These are phyloP conservation scores for Lumnitzera littorea DNA, from an alignment of 345 rosid species.

Conservation along the genomic window DNA sequence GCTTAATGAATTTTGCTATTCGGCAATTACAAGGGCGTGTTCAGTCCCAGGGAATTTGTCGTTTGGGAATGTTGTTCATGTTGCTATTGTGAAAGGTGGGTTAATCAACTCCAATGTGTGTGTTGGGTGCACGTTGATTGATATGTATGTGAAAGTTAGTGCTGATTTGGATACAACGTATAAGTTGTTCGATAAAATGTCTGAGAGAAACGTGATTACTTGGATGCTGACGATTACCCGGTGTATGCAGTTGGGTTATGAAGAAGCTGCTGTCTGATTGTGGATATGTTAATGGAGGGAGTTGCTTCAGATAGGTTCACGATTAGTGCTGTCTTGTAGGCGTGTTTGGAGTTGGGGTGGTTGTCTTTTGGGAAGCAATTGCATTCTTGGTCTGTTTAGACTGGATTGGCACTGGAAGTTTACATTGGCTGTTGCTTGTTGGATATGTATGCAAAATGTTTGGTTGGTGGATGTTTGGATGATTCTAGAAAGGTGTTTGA, in stretches of 20 bases:
- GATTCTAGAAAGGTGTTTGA: too few relatives aligned
- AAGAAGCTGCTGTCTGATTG: constrained; percentile 34
- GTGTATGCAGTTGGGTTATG: constrained; percentile 20
- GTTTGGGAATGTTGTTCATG: background rate
- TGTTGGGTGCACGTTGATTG: constrained; percentile 62
- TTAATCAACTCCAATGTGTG: constrained; percentile 37
- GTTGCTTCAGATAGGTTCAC: constrained; percentile 52
- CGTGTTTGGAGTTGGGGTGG: constrained; percentile 40
- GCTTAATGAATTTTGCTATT: constrained; percentile 54
- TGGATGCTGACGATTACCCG: constrained; percentile 71
- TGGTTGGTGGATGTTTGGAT: too few relatives aligned
- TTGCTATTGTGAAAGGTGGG: constrained; percentile 42
- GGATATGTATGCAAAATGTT: too few relatives aligned
- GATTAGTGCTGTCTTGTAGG: constrained; percentile 46
- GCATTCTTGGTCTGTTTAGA: constrained; percentile 50
- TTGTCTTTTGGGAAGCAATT: constrained; percentile 4
- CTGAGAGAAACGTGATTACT: constrained; percentile 38
- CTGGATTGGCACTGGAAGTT: constrained; percentile 13
- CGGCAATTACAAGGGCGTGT: constrained; percentile 13
- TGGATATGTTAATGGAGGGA: constrained; percentile 43
- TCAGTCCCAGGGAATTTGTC: too few relatives aligned
- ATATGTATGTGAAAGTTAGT: constrained; percentile 51
- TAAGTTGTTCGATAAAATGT: constrained; percentile 55
- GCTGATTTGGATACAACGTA: constrained; percentile 36
- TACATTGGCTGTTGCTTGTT: too few relatives aligned